Evolutionary conservation across 1,284 basidiomycete species (phyloP).

Genomic region (Fomitopsis palustris): DNA sequence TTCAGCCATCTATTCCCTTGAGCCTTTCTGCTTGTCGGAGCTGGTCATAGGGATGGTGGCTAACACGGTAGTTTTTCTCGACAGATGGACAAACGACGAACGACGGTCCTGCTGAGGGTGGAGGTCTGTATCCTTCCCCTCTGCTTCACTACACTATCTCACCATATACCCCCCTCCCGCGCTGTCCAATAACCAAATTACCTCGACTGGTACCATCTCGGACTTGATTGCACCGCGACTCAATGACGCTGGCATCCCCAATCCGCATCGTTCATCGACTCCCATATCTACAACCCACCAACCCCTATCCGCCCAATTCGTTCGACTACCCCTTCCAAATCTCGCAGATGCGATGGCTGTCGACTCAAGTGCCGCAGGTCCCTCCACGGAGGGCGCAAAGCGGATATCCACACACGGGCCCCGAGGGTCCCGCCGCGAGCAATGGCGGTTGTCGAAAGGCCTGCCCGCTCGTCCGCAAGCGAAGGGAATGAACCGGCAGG

Average conservation of each 20-base stretch:
- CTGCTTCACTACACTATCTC: slow-evolving; percentile 3
- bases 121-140: slow-evolving; percentile 30
- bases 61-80: slow-evolving; percentile 30
- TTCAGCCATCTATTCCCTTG: slow-evolving; percentile 22
- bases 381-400: slow-evolving; percentile 24
- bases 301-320: background rate
- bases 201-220: background rate
- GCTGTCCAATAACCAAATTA: background rate
- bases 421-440: slow-evolving; percentile 64
- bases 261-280: no score
- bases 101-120: slow-evolving; percentile 20
- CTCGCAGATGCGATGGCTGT: slow-evolving; percentile 58
- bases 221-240: background rate
- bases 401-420: slow-evolving; percentile 73
- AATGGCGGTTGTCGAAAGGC: slow-evolving; percentile 75
- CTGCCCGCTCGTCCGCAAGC: slow-evolving; percentile 46
- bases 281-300: background rate
- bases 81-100: slow-evolving; percentile 28
- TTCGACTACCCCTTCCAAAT: background rate
- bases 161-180: background rate
- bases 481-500: slow-evolving; percentile 64
- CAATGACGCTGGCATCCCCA: no score
- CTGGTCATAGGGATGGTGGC: slow-evolving; percentile 13
- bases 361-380: slow-evolving; percentile 33
- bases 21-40: slow-evolving; percentile 6